Conservation (phyloP, 192 early-diverging fungal genomes). For the Coemansia sp. region DNA sequence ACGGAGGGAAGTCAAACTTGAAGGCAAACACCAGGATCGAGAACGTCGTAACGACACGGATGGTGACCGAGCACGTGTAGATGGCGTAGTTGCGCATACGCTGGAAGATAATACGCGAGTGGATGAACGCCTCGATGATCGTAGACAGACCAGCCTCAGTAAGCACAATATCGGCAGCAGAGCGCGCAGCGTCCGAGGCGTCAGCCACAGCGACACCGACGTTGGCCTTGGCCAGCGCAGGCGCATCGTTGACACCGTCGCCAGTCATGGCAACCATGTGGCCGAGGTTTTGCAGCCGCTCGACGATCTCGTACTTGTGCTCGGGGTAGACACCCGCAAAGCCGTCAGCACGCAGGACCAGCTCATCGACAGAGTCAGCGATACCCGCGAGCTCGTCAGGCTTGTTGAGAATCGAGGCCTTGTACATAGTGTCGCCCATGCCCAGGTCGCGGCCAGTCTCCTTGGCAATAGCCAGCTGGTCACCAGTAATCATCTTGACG, state of each 20-base stretch:
- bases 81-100: constrained; percentile 91
- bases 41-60: constrained; percentile 75
- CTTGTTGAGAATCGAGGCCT: constrained; percentile 64
- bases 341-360: constrained; percentile 65
- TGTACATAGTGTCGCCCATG: constrained; percentile 75
- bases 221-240: constrained; percentile 70
- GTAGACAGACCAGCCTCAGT: constrained; percentile 79
- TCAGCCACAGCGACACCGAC: constrained; percentile 76
- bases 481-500: constrained; percentile 96
- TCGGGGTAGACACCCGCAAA: constrained; percentile 70
- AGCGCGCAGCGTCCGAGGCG: constrained; percentile 75
- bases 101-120: constrained; percentile 93
- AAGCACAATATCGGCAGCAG: constrained; percentile 77
- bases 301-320: constrained; percentile 73
- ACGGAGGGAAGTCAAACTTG: constrained; percentile 81
- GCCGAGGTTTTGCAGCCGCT: constrained; percentile 66
- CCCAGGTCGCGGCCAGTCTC: constrained; percentile 70
- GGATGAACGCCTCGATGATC: constrained; percentile 90
- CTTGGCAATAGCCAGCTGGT: constrained; percentile 87
- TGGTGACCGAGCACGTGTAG: constrained; percentile 89
- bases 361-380: constrained; percentile 59
- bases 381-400: constrained; percentile 63
- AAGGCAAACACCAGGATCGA: constrained; percentile 73
- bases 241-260: constrained; percentile 75
- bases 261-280: constrained; percentile 75